phyloP scores from a whole-genome alignment of 768 basidiomycete species.

The Mycena olivaceomarginata region DNA sequence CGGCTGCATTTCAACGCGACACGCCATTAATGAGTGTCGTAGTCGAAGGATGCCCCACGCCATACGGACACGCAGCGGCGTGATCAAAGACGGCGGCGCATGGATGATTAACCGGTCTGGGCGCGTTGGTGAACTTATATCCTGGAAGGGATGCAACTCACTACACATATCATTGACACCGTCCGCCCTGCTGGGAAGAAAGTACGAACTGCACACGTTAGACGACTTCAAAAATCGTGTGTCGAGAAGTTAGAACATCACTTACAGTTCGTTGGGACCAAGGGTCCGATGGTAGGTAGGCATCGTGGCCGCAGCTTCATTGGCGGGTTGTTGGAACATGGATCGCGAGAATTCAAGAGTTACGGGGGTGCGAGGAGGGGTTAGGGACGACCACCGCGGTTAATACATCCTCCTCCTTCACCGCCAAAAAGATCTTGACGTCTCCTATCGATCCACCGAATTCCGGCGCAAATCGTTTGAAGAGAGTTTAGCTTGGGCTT shows the following conservation, averaged over 20 bases:
- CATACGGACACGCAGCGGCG: constrained; percentile 59
- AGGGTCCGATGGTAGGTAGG: constrained; percentile 36
- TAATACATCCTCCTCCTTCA: too few relatives aligned
- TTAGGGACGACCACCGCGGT: too few relatives aligned
- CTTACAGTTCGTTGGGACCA: constrained; percentile 41
- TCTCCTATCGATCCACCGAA: too few relatives aligned
- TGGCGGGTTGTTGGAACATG: constrained; percentile 8
- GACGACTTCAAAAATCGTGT: not conserved
- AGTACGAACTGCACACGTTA: constrained; percentile 32
- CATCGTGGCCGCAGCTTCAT: constrained; percentile 11
- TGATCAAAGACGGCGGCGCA: constrained; percentile 58
- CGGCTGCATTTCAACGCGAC: constrained; percentile 59
- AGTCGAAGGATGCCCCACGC: constrained; percentile 73
- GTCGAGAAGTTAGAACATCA: not conserved
- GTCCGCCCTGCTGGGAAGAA: constrained; percentile 39
- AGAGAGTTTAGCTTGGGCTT: too few relatives aligned
- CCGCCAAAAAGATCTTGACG: too few relatives aligned
- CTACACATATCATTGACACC: constrained; percentile 40
- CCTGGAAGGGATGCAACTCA: not conserved
- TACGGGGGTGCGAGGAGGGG: too few relatives aligned
- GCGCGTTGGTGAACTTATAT: not conserved
- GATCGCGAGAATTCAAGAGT: not conserved
- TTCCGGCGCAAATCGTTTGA: too few relatives aligned
- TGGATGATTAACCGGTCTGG: constrained; percentile 67
- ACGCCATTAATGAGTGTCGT: constrained; percentile 70